Percentiles rank a stretch among this genome's conserved stretches.
Evolutionary conservation across 2,329 filamentous ascomycete species (phyloP).

Genomic region (Fusarium sp.): DNA sequence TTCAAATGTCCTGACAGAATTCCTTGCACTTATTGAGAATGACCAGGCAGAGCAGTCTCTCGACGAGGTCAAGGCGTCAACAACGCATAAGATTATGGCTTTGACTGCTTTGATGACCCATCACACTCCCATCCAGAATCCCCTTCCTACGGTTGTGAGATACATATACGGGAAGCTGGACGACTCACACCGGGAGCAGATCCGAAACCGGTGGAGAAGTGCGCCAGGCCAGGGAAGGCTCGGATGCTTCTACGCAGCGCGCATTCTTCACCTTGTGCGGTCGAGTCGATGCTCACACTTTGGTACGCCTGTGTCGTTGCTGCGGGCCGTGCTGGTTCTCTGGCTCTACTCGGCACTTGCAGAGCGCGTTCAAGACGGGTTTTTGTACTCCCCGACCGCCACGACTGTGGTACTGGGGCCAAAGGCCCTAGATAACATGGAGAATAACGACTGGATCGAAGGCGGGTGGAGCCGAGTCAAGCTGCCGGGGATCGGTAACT

Average conservation of each 20-base stretch:
- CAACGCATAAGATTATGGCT: constrained; percentile 22
- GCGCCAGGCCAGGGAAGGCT: constrained; percentile 17
- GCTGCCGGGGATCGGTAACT: constrained; percentile 4
- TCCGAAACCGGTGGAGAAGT: constrained; percentile 5
- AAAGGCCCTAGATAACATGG: constrained; percentile 9
- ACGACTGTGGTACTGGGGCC: constrained; percentile 13
- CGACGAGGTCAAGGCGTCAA: constrained; percentile 25
- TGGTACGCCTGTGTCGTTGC: background rate
- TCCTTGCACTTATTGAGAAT: constrained; percentile 9
- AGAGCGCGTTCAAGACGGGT: background rate
- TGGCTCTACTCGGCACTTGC: constrained; percentile 16
- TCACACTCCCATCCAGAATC: constrained; percentile 8
- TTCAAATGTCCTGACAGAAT: background rate
- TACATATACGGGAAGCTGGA: constrained; percentile 28
- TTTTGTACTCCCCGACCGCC: background rate
- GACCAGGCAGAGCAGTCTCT: constrained; percentile 10
- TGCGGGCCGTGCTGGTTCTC: constrained; percentile 1
- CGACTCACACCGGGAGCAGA: background rate
- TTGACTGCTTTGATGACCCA: constrained; percentile 18
- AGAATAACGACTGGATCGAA: constrained; percentile 3
- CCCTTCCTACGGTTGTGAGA: constrained; percentile 6
- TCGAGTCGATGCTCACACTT: constrained; percentile 24
- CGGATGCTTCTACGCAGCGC: constrained; percentile 23
- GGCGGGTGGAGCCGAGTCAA: constrained; percentile 19
- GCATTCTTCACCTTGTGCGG: constrained; percentile 15